These are phyloP conservation scores for Metschnikowia reukaufii DNA, from an alignment of 805 yeast genomes.

Conservation along the genomic window DNA sequence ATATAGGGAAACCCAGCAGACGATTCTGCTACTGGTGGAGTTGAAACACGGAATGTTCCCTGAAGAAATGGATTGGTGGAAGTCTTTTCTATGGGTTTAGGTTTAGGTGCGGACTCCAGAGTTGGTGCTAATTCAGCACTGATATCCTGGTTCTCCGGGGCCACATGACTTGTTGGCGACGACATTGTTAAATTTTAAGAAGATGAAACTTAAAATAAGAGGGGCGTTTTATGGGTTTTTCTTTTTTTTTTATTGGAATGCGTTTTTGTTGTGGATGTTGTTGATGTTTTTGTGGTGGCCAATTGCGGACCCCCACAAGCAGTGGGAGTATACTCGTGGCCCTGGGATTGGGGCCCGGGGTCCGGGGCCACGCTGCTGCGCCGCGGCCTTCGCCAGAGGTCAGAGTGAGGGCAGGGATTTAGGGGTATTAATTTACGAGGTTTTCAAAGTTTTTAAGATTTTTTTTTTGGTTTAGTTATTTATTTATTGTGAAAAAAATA, in stretches of 20 bases:
- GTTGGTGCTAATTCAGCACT: not conserved
- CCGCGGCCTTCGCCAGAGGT: too few relatives aligned
- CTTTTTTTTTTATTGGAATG: not conserved
- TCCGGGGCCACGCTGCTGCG: too few relatives aligned
- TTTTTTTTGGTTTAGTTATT: too few relatives aligned
- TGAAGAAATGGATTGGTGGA: slow-evolving; percentile 14
- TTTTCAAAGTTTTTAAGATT: too few relatives aligned
- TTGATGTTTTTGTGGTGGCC: not conserved
- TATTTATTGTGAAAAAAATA: too few relatives aligned
- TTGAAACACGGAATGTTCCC: slow-evolving; percentile 5
- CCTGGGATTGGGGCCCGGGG: too few relatives aligned
- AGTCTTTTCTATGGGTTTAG: not conserved
- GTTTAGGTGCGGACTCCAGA: not conserved
- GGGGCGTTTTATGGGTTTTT: too few relatives aligned
- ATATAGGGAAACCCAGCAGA: slow-evolving; percentile 14
- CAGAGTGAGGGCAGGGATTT: too few relatives aligned
- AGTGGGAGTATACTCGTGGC: not conserved
- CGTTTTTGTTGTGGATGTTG: not conserved
- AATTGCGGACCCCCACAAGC: not conserved
- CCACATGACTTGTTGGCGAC: not conserved
- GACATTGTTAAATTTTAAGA: not conserved
- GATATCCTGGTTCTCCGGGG: not conserved
- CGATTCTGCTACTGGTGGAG: not conserved
- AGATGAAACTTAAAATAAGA: too few relatives aligned
- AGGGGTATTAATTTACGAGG: too few relatives aligned